phyloP scores from a whole-genome alignment of 1,284 basidiomycete species.

The Moniliella sp. region DNA sequence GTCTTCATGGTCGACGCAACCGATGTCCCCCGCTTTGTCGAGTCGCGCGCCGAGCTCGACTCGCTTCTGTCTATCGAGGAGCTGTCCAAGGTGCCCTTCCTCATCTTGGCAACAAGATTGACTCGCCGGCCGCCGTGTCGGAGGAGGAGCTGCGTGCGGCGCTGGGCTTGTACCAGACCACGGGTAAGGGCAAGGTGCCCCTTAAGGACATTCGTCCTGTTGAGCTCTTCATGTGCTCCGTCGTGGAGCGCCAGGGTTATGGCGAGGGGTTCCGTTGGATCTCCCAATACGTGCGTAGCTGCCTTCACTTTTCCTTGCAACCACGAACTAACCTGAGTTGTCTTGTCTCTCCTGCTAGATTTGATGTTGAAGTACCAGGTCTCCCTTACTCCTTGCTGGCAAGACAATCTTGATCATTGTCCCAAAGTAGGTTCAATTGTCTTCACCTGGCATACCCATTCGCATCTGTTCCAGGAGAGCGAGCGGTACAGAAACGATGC shows the following conservation, averaged over 20 bases:
- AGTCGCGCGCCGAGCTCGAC: slow-evolving; percentile 90
- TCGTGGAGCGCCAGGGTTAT: slow-evolving; percentile 94
- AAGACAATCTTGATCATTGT: too few relatives aligned
- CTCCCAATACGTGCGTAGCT: slow-evolving; percentile 62
- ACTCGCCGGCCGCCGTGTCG: slow-evolving; percentile 84
- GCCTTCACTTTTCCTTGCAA: too few relatives aligned
- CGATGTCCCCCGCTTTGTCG: slow-evolving; percentile 82
- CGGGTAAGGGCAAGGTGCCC: slow-evolving; percentile 93
- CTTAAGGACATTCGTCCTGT: slow-evolving; percentile 91
- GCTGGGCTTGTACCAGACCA: slow-evolving; percentile 89
- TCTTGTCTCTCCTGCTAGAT: too few relatives aligned
- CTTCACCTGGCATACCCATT: too few relatives aligned
- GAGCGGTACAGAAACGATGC: too few relatives aligned
- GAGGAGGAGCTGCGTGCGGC: slow-evolving; percentile 92
- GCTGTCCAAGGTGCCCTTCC: slow-evolving; percentile 74
- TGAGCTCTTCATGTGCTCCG: slow-evolving; percentile 99
- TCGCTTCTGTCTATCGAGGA: slow-evolving; percentile 71
- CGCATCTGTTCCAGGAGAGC: too few relatives aligned
- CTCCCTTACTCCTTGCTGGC: too few relatives aligned
- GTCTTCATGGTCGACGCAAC: slow-evolving; percentile 94
- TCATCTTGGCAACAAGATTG: slow-evolving; percentile 99
- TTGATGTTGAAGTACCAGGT: too few relatives aligned
- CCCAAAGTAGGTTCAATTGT: too few relatives aligned
- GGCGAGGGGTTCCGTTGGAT: slow-evolving; percentile 98
- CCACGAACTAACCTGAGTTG: too few relatives aligned